These are phyloP conservation scores for Sicyos edulis DNA, from an alignment of 306 rosid genomes.

Conservation along the genomic window DNA sequence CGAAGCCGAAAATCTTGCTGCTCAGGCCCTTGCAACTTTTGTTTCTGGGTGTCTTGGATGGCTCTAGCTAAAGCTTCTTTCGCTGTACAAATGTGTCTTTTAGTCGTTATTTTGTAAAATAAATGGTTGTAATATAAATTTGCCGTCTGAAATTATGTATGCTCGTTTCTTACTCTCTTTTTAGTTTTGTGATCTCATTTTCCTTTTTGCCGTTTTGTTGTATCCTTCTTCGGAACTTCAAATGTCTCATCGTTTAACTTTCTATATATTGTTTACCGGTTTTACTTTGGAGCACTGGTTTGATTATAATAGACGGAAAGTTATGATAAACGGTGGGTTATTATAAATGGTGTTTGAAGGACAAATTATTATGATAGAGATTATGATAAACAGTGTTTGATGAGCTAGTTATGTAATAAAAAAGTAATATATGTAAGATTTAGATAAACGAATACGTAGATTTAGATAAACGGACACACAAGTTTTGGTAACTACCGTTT, in stretches of 20 bases:
- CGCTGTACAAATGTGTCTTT: slow-evolving; percentile 11
- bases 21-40: slow-evolving; percentile 52
- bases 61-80: slow-evolving; percentile 22
- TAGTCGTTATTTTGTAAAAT: slow-evolving; percentile 23
- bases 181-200: neutral
- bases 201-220: neutral
- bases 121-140: neutral
- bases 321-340: too few relatives aligned
- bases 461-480: too few relatives aligned
- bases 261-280: neutral
- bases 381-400: too few relatives aligned
- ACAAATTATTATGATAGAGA: too few relatives aligned
- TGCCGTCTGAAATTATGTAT: neutral
- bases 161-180: neutral
- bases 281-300: too few relatives aligned
- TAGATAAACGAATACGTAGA: too few relatives aligned
- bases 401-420: too few relatives aligned
- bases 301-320: too few relatives aligned
- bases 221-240: neutral
- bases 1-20: slow-evolving; percentile 58
- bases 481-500: too few relatives aligned
- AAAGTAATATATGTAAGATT: too few relatives aligned
- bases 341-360: too few relatives aligned
- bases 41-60: slow-evolving; percentile 36
- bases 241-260: neutral